Evolutionary conservation across 768 basidiomycete species (phyloP), one percentile per base, ranked within the genome.

Genomic region (Boletus reticulatus): DNA sequence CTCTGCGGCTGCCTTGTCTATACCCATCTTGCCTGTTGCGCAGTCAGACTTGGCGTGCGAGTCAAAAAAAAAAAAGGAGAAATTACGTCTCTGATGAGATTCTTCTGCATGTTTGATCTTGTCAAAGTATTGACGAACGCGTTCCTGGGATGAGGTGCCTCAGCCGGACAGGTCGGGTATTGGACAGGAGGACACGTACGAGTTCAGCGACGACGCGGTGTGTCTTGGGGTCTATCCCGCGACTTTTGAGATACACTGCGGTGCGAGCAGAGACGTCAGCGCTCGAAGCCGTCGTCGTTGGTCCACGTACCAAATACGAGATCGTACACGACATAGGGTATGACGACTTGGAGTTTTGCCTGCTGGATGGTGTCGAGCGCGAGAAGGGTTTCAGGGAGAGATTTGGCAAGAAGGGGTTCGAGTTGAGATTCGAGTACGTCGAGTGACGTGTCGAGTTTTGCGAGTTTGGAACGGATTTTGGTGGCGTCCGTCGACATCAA

Each of bases 311-410:
- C 85, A 73, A 92, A 92, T n/a, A 92, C 74, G 11, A 94, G 79
- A 69, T 93, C 91, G 65, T 94, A 91, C 4, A 88, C 78, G 31
- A 91, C 77, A 71, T 94, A 94, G n/a, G 90, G 89, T 42, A 94
- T 66, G 36, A 84, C 75, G 6, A 85, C 85, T 59, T 94, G 88
- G 4, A 93, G 71, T 69, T 92, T 92, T 24, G 91, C 92, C 63
- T 91, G 88, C 56, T 92, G 86, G 20, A 94, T 75, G 8, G 84
- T 82, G 57, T 89, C 84, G 24, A 92, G 76, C 13, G 76, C 76
- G 22, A 86, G 70, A 16, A 85, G 66, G 0, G 84, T 83, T 60
- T 92, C 87, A 6, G 85, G 80, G 14, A 94, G 78, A 3, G 87
- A 78, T 55, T 86, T 81, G 0, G 85, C 70, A 42, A 93, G 77